phyloP scores from a whole-genome alignment of 2,329 filamentous ascomycete genomes.

The Paracoccidioides brasiliensis region DNA sequence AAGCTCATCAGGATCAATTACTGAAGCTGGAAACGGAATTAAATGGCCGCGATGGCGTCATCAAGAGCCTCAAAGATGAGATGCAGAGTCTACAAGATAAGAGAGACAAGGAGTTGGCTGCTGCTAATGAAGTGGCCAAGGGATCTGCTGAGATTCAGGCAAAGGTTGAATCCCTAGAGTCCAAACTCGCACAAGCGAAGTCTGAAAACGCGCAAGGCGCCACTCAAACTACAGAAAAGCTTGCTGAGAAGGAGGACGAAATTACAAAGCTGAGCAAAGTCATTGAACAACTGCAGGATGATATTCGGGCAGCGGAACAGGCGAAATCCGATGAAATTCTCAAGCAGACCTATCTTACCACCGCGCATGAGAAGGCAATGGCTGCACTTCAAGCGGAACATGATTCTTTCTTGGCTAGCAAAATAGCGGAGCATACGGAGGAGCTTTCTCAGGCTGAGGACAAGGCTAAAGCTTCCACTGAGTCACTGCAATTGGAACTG shows the following conservation, averaged over 20 bases:
- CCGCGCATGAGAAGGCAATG: slow-evolving; percentile 8
- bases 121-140: slow-evolving; percentile 22
- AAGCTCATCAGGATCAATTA: slow-evolving; percentile 11
- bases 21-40: slow-evolving; percentile 20
- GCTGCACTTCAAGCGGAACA: slow-evolving; percentile 11
- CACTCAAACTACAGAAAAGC: slow-evolving; percentile 9
- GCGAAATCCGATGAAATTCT: slow-evolving; percentile 8
- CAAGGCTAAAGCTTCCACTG: slow-evolving; percentile 7
- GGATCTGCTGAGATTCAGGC: slow-evolving; percentile 21
- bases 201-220: slow-evolving; percentile 17
- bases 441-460: slow-evolving; percentile 12
- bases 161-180: slow-evolving; percentile 24
- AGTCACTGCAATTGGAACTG: slow-evolving; percentile 9
- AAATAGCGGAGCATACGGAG: slow-evolving; percentile 7
- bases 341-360: slow-evolving; percentile 7
- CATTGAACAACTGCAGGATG: slow-evolving; percentile 21
- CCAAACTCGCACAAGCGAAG: slow-evolving; percentile 22
- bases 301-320: slow-evolving; percentile 16
- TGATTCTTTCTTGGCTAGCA: slow-evolving; percentile 8
- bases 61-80: slow-evolving; percentile 28
- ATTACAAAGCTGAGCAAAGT: slow-evolving; percentile 23
- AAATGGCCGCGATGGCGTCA: slow-evolving; percentile 25
- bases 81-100: slow-evolving; percentile 21
- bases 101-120: slow-evolving; percentile 27
- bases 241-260: slow-evolving; percentile 24